Evolutionary conservation across 192 early-diverging fungal genomes (phyloP).

Genomic region (Obelidium mucronatum): DNA sequence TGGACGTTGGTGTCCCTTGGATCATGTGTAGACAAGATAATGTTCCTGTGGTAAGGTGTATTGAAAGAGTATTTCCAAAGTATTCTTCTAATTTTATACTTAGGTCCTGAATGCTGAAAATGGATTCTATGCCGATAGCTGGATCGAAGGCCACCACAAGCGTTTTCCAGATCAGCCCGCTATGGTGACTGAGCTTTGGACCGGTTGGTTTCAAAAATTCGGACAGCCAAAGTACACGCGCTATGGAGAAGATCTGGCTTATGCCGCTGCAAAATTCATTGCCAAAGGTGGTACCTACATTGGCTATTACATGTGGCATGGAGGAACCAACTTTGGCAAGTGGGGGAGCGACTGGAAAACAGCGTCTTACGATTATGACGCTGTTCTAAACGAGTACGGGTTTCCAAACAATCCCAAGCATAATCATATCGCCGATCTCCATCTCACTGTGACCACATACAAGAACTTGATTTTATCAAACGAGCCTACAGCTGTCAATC

Average conservation of each 20-base stretch:
- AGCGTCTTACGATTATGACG: slow-evolving; percentile 59
- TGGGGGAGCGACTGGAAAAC: slow-evolving; percentile 42
- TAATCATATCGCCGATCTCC: slow-evolving; percentile 36
- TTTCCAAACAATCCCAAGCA: slow-evolving; percentile 43
- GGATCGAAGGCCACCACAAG: slow-evolving; percentile 35
- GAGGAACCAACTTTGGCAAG: slow-evolving; percentile 72
- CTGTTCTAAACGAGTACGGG: slow-evolving; percentile 56
- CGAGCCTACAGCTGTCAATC: slow-evolving; percentile 10
- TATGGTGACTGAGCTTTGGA: slow-evolving; percentile 68
- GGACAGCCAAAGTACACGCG: slow-evolving; percentile 54
- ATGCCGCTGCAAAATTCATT: slow-evolving; percentile 62
- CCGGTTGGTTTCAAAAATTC: slow-evolving; percentile 67
- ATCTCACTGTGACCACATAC: slow-evolving; percentile 13
- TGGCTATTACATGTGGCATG: slow-evolving; percentile 65
- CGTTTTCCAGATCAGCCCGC: slow-evolving; percentile 50
- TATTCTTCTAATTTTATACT: not conserved
- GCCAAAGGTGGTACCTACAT: slow-evolving; percentile 42
- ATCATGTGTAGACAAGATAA: slow-evolving; percentile 66
- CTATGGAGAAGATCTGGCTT: slow-evolving; percentile 64
- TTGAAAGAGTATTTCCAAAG: not conserved
- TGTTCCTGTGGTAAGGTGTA: slow-evolving; percentile 43
- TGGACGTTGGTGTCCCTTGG: slow-evolving; percentile 64
- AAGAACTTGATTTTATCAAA: slow-evolving; percentile 18
- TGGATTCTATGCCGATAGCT: slow-evolving; percentile 64
- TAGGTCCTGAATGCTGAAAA: slow-evolving; percentile 59